phyloP scores from a whole-genome alignment of 768 basidiomycete genomes.

The Mrakia gelida region DNA sequence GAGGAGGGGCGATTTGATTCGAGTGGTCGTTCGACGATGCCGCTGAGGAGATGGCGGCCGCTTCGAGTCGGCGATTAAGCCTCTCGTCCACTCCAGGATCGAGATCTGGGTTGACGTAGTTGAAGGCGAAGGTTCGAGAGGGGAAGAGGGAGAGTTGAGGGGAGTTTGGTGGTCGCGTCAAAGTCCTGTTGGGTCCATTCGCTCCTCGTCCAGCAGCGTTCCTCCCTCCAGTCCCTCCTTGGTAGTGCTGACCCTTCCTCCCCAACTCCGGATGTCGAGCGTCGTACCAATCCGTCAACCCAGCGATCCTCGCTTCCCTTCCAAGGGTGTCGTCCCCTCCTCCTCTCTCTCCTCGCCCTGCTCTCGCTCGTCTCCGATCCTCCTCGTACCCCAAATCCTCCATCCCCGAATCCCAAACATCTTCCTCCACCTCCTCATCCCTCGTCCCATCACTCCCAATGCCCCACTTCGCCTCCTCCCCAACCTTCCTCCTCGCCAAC shows the following conservation, averaged over 20 bases:
- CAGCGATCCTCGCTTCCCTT: not conserved
- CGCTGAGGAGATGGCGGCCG: not conserved
- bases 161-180: not conserved
- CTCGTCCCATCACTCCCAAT: not conserved
- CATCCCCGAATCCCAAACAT: conserved; percentile 1
- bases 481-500: not conserved
- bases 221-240: not conserved
- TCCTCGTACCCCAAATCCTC: not conserved
- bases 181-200: not conserved
- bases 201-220: not conserved
- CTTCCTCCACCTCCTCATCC: not conserved
- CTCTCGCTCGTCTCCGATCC: not conserved
- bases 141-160: not conserved
- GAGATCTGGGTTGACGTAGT: not conserved
- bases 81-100: not conserved
- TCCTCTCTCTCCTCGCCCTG: not conserved
- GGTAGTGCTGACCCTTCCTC: not conserved
- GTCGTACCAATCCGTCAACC: conserved; percentile 1
- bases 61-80: conserved; percentile 10
- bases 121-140: not conserved
- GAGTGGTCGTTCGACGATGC: not conserved
- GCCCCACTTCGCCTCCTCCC: conserved; percentile 9
- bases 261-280: not conserved
- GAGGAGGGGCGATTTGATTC: not conserved
- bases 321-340: not conserved